phyloP scores from a whole-genome alignment of 2,329 filamentous ascomycete species.

The Dothidotthia symphoricarpi region DNA sequence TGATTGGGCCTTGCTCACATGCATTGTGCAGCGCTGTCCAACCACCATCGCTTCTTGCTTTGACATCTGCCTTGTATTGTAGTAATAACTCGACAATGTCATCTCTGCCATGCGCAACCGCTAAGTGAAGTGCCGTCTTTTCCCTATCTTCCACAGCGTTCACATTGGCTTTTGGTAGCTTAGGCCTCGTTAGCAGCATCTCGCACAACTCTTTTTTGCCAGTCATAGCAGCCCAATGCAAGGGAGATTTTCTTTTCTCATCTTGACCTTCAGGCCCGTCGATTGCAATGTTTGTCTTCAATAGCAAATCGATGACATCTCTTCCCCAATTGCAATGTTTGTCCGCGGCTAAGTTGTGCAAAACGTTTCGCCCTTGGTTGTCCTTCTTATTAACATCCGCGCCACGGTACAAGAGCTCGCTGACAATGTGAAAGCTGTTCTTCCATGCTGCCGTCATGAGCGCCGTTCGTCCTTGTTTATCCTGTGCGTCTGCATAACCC shows the following conservation, averaged over 20 bases:
- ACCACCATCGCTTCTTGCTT: conserved; percentile 35
- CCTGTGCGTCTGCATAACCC: conserved; percentile 34
- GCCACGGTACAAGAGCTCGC: conserved; percentile 37
- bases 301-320: conserved; percentile 45
- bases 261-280: conserved; percentile 45
- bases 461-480: conserved; percentile 39
- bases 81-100: conserved; percentile 39
- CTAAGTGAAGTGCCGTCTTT: conserved; percentile 40
- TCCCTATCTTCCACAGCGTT: conserved; percentile 36
- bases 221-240: conserved; percentile 60
- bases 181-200: conserved; percentile 44
- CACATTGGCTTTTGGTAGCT: conserved; percentile 29
- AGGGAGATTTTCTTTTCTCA: conserved; percentile 51
- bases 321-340: conserved; percentile 50
- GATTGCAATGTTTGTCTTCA: conserved; percentile 42
- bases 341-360: conserved; percentile 42
- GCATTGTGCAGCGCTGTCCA: conserved; percentile 40
- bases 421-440: conserved; percentile 36
- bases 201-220: conserved; percentile 53
- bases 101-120: conserved; percentile 35
- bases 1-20: conserved; percentile 29
- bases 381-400: conserved; percentile 43
- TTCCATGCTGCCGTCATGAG: conserved; percentile 42
- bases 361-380: conserved; percentile 33
- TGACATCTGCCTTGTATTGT: conserved; percentile 31